phyloP scores from a whole-genome alignment of 139 green algal genomes.

The Trebouxia sp. region DNA sequence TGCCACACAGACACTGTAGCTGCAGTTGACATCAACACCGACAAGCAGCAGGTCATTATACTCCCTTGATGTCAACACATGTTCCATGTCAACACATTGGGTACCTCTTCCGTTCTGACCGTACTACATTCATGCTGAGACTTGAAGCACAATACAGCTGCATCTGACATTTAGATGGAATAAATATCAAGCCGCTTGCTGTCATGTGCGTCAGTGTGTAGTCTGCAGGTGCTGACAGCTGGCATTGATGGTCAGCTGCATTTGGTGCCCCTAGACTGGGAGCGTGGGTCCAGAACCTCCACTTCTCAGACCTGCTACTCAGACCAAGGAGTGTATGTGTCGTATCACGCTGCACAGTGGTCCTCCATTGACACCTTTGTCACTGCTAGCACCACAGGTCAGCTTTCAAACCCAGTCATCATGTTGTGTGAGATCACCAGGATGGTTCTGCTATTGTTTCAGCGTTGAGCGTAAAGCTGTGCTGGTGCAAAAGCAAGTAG shows the following conservation, averaged over 20 bases:
- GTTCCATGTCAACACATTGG: background rate
- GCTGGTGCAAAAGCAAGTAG: too few species aligned
- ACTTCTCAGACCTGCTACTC: background rate
- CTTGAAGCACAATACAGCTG: too few species aligned
- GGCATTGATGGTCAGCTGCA: slow-evolving; percentile 11
- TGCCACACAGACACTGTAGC: slow-evolving; percentile 22
- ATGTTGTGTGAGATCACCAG: too few species aligned
- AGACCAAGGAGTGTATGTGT: background rate
- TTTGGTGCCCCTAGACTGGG: background rate
- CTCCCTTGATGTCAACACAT: too few species aligned
- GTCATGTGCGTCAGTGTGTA: background rate
- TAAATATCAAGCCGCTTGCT: background rate
- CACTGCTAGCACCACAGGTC: slow-evolving; percentile 30
- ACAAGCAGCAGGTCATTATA: slow-evolving; percentile 31
- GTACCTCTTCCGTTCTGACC: background rate
- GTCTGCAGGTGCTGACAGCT: slow-evolving; percentile 24
- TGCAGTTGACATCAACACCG: slow-evolving; percentile 7
- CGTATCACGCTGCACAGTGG: slow-evolving; percentile 21
- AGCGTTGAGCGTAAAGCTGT: too few species aligned
- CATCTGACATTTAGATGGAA: too few species aligned
- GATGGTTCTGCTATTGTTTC: too few species aligned
- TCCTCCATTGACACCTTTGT: slow-evolving; percentile 19
- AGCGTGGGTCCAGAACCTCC: background rate
- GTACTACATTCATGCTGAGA: too few species aligned
- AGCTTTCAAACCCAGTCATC: background rate